These are phyloP conservation scores for Hanseniaspora lachancei DNA, from an alignment of 805 yeast genomes.

Conservation along the genomic window DNA sequence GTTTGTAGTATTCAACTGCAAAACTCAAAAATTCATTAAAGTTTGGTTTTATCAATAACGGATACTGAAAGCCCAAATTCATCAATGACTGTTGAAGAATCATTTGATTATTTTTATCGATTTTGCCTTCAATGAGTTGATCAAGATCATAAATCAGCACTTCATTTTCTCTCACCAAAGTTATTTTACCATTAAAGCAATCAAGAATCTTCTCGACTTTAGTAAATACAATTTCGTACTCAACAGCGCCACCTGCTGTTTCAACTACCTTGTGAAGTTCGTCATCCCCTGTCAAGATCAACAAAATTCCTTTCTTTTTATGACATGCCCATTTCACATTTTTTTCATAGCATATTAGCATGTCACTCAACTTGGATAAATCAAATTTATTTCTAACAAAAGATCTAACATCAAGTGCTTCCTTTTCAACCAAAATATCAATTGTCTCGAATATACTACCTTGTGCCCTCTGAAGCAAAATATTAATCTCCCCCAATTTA, in stretches of 20 bases:
- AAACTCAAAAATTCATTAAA: background rate
- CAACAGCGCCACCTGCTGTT: conserved; percentile 17
- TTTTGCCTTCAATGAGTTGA: conserved; percentile 1
- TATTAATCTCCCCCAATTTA: conserved; percentile 24
- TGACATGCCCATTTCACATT: conserved; percentile 22
- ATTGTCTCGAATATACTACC: conserved; percentile 16
- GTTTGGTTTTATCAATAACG: background rate
- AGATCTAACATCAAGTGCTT: conserved; percentile 17
- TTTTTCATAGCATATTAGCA: background rate
- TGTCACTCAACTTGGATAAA: background rate
- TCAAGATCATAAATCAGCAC: conserved; percentile 17
- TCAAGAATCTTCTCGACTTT: conserved; percentile 24
- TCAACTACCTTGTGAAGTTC: conserved; percentile 15
- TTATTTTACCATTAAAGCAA: conserved; percentile 19
- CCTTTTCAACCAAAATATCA: conserved; percentile 23
- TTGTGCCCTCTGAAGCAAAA: conserved; percentile 14
- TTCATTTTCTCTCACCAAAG: conserved; percentile 17
- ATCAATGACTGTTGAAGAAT: conserved; percentile 14
- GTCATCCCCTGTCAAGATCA: conserved; percentile 18
- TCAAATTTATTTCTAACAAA: conserved; percentile 14
- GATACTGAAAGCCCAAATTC: conserved; percentile 16
- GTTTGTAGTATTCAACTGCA: background rate
- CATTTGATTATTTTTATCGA: conserved; percentile 9
- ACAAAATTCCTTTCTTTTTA: conserved; percentile 19
- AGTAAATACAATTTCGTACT: conserved; percentile 14